phyloP scores from a whole-genome alignment of 2,329 filamentous ascomycete genomes.

The Nemania bipapillata region DNA sequence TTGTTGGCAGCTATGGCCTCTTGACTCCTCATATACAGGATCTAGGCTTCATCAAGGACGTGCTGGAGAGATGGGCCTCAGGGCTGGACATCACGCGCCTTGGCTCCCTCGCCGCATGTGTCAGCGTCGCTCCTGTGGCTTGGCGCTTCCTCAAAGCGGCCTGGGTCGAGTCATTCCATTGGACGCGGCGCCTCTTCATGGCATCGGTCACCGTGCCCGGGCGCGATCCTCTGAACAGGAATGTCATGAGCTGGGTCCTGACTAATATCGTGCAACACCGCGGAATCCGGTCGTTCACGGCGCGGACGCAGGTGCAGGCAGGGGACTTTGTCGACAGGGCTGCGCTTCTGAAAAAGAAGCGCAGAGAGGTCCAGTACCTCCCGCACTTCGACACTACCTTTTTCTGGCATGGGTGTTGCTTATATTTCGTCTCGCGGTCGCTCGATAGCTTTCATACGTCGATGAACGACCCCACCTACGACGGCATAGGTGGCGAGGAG shows the following conservation, averaged over 20 bases:
- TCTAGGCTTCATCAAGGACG: conserved; percentile 53
- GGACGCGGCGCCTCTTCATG: conserved; percentile 57
- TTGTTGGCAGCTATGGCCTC: conserved; percentile 40
- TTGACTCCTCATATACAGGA: conserved; percentile 50
- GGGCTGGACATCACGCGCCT: conserved; percentile 59
- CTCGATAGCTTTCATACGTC: conserved; percentile 53
- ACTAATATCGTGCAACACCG: conserved; percentile 54
- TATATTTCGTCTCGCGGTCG: conserved; percentile 60
- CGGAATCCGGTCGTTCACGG: conserved; percentile 58
- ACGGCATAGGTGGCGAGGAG: conserved; percentile 60
- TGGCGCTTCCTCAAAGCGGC: conserved; percentile 54
- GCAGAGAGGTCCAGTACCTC: conserved; percentile 57
- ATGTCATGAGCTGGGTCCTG: conserved; percentile 59
- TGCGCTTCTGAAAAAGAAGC: conserved; percentile 56
- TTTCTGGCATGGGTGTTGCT: conserved; percentile 61
- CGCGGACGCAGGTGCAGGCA: conserved; percentile 55
- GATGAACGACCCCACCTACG: conserved; percentile 57
- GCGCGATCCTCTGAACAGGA: conserved; percentile 59
- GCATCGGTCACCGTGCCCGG: conserved; percentile 58
- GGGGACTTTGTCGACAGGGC: conserved; percentile 53
- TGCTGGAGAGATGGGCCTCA: conserved; percentile 55
- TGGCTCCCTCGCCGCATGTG: conserved; percentile 59
- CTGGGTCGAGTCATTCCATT: conserved; percentile 55
- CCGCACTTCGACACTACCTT: conserved; percentile 59
- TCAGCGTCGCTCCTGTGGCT: conserved; percentile 55